A percentile compares a stretch with the other conserved stretches of the same genome.
phyloP scores from a whole-genome alignment of 305 asterid genomes.

The Fraxinus paxiana region DNA sequence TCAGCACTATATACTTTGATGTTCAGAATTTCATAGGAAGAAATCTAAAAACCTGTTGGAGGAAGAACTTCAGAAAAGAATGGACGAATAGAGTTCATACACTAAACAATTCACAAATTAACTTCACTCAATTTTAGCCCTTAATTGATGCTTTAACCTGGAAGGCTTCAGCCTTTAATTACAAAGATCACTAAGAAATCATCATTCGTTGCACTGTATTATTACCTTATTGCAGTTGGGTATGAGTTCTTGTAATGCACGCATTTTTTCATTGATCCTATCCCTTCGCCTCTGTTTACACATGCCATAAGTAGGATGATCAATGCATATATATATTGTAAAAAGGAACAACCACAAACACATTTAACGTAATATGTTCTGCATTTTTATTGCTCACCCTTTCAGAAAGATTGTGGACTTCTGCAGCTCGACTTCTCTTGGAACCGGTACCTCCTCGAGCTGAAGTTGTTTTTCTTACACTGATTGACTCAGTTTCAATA shows the following conservation, averaged over 20 bases:
- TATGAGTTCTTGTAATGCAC: constrained; percentile 87
- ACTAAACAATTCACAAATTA: background rate
- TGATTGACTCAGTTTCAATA: constrained; percentile 61
- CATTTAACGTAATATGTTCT: background rate
- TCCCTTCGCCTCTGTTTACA: constrained; percentile 77
- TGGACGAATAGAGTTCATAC: background rate
- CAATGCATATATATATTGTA: background rate
- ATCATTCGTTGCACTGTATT: constrained; percentile 10
- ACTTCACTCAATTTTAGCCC: background rate
- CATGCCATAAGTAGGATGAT: constrained; percentile 14
- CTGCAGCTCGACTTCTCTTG: constrained; percentile 92
- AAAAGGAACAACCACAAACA: background rate
- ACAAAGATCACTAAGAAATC: constrained; percentile 15
- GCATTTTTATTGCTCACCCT: constrained; percentile 54
- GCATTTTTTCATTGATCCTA: constrained; percentile 94
- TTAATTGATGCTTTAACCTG: background rate
- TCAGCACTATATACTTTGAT: background rate
- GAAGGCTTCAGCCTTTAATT: background rate
- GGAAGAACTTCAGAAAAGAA: background rate
- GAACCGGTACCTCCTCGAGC: constrained; percentile 56
- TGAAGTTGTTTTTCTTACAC: constrained; percentile 40
- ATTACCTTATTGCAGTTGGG: constrained; percentile 94
- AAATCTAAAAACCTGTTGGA: background rate
- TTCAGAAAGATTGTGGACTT: constrained; percentile 92
- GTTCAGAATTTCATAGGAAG: background rate